phyloP scores from a whole-genome alignment of 2,329 filamentous ascomycete species.

The Trichoderma sp. region DNA sequence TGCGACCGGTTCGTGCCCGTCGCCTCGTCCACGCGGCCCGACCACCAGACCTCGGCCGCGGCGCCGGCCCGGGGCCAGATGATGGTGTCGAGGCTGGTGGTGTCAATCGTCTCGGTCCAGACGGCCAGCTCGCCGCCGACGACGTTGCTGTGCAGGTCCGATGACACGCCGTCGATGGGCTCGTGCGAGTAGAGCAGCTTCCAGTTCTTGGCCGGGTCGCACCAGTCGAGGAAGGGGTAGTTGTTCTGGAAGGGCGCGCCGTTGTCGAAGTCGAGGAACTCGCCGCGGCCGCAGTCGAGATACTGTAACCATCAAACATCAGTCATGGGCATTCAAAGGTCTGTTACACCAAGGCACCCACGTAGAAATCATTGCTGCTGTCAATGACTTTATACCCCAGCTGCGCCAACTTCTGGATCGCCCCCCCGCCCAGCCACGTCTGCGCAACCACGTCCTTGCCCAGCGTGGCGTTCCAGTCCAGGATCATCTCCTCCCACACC shows the following conservation, averaged over 20 bases:
- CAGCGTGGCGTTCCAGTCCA: slow-evolving; percentile 75
- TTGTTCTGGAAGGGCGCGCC: slow-evolving; percentile 47
- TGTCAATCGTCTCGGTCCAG: slow-evolving; percentile 79
- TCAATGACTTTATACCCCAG: slow-evolving; percentile 71
- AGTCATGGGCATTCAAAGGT: no score
- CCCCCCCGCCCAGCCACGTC: slow-evolving; percentile 68
- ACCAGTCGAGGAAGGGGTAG: slow-evolving; percentile 81
- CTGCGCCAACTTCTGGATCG: slow-evolving; percentile 61
- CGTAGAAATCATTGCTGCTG: slow-evolving; percentile 78
- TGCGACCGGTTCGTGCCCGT: slow-evolving; percentile 70
- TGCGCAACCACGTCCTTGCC: slow-evolving; percentile 74
- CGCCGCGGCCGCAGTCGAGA: slow-evolving; percentile 79
- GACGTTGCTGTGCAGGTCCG: slow-evolving; percentile 64
- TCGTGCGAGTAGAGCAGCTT: slow-evolving; percentile 78
- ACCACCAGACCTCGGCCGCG: slow-evolving; percentile 80
- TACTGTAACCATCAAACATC: slow-evolving; percentile 58
- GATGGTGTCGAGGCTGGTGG: slow-evolving; percentile 69
- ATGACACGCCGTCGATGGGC: slow-evolving; percentile 65
- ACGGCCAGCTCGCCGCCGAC: slow-evolving; percentile 80
- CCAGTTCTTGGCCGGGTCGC: slow-evolving; percentile 79
- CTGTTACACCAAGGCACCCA: slow-evolving; percentile 46
- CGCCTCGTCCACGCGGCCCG: slow-evolving; percentile 62
- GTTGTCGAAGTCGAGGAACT: slow-evolving; percentile 73
- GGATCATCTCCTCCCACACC: slow-evolving; percentile 86
- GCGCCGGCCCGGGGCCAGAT: slow-evolving; percentile 78